Evolutionary conservation across 345 rosid species (phyloP).

Genomic region (Salix brachista): DNA sequence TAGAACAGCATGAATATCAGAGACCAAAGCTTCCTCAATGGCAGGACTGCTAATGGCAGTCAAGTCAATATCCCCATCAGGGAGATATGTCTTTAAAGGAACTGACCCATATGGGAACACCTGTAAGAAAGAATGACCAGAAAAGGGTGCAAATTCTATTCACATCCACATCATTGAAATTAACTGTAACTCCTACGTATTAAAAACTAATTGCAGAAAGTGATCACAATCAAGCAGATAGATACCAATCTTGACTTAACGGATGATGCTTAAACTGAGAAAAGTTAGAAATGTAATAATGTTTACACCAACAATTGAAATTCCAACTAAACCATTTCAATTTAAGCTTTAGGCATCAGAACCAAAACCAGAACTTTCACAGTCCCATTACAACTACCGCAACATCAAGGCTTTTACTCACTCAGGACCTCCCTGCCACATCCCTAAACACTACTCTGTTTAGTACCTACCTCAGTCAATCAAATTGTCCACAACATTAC

Average conservation of each 20-base stretch:
- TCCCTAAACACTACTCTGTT: neutral
- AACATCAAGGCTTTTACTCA: neutral
- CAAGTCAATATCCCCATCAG: constrained; percentile 94
- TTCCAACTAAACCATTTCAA: neutral
- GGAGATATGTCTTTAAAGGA: constrained; percentile 80
- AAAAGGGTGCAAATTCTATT: neutral
- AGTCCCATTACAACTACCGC: neutral
- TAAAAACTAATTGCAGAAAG: neutral
- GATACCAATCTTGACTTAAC: neutral
- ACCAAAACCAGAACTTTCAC: neutral
- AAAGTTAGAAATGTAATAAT: neutral
- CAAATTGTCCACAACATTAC: neutral
- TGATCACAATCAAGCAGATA: neutral
- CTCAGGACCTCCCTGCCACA: neutral
- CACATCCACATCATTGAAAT: neutral
- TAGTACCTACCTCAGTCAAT: no score
- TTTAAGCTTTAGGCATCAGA: neutral
- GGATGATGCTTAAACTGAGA: neutral
- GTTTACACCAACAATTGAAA: neutral
- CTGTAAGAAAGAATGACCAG: constrained; percentile 29
- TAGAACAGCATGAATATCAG: constrained; percentile 42
- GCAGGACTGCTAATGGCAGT: constrained; percentile 33
- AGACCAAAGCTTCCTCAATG: constrained; percentile 53
- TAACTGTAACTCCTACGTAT: neutral
- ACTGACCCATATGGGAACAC: constrained; percentile 44